These are phyloP conservation scores for Keithomyces neogunnii DNA, from an alignment of 2,329 filamentous ascomycete species.

Conservation along the genomic window DNA sequence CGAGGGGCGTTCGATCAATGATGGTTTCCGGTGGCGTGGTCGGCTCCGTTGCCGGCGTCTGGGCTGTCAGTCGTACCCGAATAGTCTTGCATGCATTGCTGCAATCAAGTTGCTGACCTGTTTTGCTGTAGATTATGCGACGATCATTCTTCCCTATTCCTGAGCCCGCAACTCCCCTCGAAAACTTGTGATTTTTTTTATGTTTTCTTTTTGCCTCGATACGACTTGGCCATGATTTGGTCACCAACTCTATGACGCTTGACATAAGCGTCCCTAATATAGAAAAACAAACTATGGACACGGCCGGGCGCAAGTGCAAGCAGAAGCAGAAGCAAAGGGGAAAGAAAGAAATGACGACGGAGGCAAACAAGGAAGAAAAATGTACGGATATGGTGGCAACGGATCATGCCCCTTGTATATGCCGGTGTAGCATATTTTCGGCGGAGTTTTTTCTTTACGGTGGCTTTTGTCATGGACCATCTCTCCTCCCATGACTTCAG, in stretches of 20 bases:
- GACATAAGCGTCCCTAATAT: neutral
- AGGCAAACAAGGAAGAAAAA: neutral
- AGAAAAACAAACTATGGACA: neutral
- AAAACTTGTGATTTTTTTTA: conserved; percentile 18
- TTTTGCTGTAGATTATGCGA: conserved; percentile 24
- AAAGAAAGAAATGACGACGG: neutral
- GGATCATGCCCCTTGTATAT: conserved; percentile 18
- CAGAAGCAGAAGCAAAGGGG: conserved; percentile 10
- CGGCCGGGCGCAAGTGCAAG: conserved; percentile 4
- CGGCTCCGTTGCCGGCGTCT: conserved; percentile 72
- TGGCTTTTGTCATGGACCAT: conserved; percentile 25
- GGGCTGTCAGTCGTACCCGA: conserved; percentile 64
- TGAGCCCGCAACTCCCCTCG: conserved; percentile 18
- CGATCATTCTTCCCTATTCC: conserved; percentile 33
- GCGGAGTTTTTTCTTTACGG: conserved; percentile 8
- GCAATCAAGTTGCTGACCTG: conserved; percentile 1
- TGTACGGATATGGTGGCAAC: conserved; percentile 2
- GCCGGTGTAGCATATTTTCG: conserved; percentile 18
- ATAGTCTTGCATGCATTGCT: conserved; percentile 1
- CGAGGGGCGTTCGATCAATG: conserved; percentile 83
- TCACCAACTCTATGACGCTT: conserved; percentile 21
- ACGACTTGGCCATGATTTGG: conserved; percentile 33
- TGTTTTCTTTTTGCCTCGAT: neutral
- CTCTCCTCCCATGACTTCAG: conserved; percentile 42
- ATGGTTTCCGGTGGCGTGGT: conserved; percentile 89